phyloP scores from a whole-genome alignment of 179 eudicot species.

The Silene noctiflora region DNA sequence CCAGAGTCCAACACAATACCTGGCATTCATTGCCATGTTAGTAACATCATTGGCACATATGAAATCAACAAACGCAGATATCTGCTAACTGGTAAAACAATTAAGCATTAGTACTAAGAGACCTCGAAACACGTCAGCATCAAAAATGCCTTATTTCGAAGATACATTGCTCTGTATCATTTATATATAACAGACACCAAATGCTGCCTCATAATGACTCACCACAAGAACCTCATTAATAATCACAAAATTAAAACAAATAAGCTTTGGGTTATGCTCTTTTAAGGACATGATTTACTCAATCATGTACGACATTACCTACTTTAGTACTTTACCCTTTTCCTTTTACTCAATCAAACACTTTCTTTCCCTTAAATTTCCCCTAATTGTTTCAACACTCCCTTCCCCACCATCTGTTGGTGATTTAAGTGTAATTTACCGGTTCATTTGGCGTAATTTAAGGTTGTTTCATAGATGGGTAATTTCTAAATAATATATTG shows the following conservation, averaged over 20 bases:
- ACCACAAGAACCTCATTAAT: not conserved
- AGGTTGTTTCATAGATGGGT: no score
- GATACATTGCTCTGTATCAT: not conserved
- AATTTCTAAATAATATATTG: no score
- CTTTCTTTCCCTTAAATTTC: no score
- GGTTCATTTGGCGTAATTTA: no score
- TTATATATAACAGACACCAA: not conserved
- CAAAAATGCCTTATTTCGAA: not conserved
- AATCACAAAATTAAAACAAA: not conserved
- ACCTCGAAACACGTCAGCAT: not conserved
- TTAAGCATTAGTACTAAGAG: not conserved
- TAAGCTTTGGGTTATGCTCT: not conserved
- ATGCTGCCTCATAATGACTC: not conserved
- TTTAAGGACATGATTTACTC: no score
- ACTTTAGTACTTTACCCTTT: no score
- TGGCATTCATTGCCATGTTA: not conserved
- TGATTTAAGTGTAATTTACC: no score
- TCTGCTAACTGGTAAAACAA: not conserved
- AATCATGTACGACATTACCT: no score
- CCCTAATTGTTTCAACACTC: no score
- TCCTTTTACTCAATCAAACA: no score
- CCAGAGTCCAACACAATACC: slow-evolving; percentile 15
- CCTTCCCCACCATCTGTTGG: no score
- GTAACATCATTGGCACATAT: not conserved
- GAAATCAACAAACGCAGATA: not conserved